These are phyloP conservation scores for Pseudophaeomoniella oleicola DNA, from an alignment of 2,329 filamentous ascomycete species.

Conservation along the genomic window DNA sequence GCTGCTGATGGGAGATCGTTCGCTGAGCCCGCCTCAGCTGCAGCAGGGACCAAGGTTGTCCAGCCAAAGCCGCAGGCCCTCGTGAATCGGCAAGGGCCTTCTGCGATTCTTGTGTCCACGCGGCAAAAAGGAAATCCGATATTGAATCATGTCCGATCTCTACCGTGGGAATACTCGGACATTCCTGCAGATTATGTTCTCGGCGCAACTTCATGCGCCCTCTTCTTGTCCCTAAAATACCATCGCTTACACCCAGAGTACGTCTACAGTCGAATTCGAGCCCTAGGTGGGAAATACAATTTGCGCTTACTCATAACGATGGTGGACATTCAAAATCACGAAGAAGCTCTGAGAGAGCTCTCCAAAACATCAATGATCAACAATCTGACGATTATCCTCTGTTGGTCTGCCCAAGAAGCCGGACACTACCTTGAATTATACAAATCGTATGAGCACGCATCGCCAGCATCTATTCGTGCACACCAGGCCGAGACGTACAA, in stretches of 20 bases:
- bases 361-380: conserved; percentile 88
- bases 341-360: conserved; percentile 76
- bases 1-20: conserved; percentile 24
- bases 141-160: conserved; percentile 62
- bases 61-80: conserved; percentile 85
- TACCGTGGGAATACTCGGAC: conserved; percentile 94
- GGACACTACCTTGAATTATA: conserved; percentile 88
- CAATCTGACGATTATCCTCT: conserved; percentile 79
- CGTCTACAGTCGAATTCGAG: conserved; percentile 83
- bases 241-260: conserved; percentile 96
- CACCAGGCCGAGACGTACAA: conserved; percentile 72
- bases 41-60: conserved; percentile 44
- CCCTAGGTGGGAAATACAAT: conserved; percentile 71
- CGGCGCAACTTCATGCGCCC: conserved; percentile 71
- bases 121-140: conserved; percentile 93
- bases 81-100: conserved; percentile 49
- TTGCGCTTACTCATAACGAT: conserved; percentile 76
- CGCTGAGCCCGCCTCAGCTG: conserved; percentile 15
- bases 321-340: conserved; percentile 91
- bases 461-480: conserved; percentile 66
- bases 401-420: conserved; percentile 88
- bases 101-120: conserved; percentile 76
- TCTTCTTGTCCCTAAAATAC: conserved; percentile 93
- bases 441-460: conserved; percentile 85
- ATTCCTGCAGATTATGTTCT: conserved; percentile 91